Conservation (phyloP, 2,329 filamentous ascomycete species). For the Microcyclospora tardicrescens region DNA sequence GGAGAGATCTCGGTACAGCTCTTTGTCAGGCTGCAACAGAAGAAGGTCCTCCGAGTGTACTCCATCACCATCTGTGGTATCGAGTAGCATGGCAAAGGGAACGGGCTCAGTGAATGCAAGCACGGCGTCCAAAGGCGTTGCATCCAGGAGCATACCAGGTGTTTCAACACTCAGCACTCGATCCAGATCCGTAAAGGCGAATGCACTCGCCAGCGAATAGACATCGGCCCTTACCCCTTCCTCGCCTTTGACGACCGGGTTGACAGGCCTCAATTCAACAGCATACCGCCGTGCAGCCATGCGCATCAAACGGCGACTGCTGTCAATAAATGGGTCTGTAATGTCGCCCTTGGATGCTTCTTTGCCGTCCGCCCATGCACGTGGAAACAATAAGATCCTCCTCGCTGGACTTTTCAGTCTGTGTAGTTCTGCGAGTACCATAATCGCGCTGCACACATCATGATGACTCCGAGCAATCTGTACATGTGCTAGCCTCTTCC, state of each 20-base stretch:
- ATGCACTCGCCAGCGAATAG: conserved; percentile 35
- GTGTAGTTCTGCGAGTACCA: conserved; percentile 36
- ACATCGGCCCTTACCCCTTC: conserved; percentile 6
- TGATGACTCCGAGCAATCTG: conserved; percentile 33
- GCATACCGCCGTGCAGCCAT: conserved; percentile 34
- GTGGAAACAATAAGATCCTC: conserved; percentile 34
- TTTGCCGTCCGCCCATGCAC: conserved; percentile 22
- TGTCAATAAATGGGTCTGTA: conserved; percentile 30
- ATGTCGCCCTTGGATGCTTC: conserved; percentile 23
- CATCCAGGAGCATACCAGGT: conserved; percentile 34
- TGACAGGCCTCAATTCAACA: conserved; percentile 32
- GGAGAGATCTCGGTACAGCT: conserved; percentile 8
- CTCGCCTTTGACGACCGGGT: conserved; percentile 23
- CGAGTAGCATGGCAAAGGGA: conserved; percentile 20
- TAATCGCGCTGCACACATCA: conserved; percentile 37
- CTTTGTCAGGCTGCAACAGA: conserved; percentile 15
- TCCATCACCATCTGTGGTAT: conserved; percentile 13
- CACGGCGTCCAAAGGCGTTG: conserved; percentile 31
- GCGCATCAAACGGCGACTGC: conserved; percentile 31
- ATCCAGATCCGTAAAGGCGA: conserved; percentile 32
- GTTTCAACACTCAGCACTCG: conserved; percentile 32
- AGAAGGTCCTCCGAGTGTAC: conserved; percentile 23
- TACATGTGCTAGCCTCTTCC: conserved; percentile 35
- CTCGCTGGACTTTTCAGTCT: conserved; percentile 33
- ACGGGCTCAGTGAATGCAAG: conserved; percentile 20